Evolutionary conservation across 345 rosid species (phyloP).

Genomic region (Lepidium africanum): DNA sequence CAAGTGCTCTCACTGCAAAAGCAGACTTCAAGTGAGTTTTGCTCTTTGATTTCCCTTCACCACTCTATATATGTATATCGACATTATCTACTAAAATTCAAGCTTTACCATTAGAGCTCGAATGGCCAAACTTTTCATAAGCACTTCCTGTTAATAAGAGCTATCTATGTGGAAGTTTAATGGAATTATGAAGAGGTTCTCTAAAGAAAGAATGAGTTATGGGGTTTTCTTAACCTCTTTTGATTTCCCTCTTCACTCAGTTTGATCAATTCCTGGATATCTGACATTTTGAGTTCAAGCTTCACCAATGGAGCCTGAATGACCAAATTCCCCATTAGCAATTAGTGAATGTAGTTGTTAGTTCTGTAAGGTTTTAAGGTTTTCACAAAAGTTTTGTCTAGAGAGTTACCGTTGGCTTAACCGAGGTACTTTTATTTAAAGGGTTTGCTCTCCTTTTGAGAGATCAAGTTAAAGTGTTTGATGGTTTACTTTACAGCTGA

Average conservation of each 20-base stretch:
- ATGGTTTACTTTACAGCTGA: slow-evolving; percentile 44
- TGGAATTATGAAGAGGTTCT: neutral
- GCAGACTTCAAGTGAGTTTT: slow-evolving; percentile 60
- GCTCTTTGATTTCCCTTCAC: neutral
- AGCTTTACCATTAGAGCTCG: neutral
- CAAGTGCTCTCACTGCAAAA: slow-evolving; percentile 94
- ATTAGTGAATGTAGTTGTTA: neutral
- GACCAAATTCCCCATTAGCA: neutral
- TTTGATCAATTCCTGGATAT: neutral
- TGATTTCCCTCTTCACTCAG: neutral
- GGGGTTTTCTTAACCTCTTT: neutral
- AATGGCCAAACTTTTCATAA: neutral
- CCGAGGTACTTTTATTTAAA: neutral
- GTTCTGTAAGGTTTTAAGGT: neutral
- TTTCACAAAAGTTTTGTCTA: neutral
- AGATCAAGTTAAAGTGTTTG: slow-evolving; percentile 1
- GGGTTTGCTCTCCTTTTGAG: neutral
- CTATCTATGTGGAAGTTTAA: neutral
- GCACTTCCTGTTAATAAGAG: neutral
- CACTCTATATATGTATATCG: neutral
- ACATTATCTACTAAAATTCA: neutral
- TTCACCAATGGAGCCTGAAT: neutral
- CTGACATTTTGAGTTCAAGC: neutral
- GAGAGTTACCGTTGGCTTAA: neutral
- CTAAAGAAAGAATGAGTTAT: neutral